phyloP scores from a whole-genome alignment of 805 yeast genomes.

The Metschnikowia proteae region DNA sequence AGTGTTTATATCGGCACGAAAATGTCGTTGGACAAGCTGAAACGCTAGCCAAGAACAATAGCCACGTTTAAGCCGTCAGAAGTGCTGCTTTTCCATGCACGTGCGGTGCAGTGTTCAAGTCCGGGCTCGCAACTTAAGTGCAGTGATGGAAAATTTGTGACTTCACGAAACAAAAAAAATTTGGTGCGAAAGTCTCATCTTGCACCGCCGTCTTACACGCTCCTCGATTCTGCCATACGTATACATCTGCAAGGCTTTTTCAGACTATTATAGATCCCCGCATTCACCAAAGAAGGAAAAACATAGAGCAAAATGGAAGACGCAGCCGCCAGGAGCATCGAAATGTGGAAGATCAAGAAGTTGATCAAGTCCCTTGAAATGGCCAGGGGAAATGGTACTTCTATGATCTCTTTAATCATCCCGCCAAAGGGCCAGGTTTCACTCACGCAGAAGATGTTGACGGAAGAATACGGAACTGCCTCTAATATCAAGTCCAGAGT shows the following conservation, averaged over 20 bases:
- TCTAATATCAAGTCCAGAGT: conserved; percentile 97
- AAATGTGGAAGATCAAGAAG: conserved; percentile 98
- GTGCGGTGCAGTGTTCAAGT: not conserved
- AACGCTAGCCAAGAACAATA: not conserved
- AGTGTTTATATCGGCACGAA: too few species aligned
- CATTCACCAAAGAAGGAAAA: not conserved
- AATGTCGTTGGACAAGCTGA: too few species aligned
- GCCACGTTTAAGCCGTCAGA: not conserved
- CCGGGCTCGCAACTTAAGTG: conserved; percentile 2
- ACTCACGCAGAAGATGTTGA: conserved; percentile 80
- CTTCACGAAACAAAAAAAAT: conserved; percentile 1
- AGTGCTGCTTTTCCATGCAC: not conserved
- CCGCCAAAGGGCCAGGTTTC: conserved; percentile 96
- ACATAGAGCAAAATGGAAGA: conserved; percentile 14
- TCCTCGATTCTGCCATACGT: not conserved
- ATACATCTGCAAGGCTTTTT: not conserved
- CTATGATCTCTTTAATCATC: conserved; percentile 94
- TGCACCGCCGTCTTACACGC: not conserved
- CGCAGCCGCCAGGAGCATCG: conserved; percentile 88
- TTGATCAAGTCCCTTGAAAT: conserved; percentile 78
- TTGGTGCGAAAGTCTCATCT: conserved; percentile 2
- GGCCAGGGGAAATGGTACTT: conserved; percentile 98
- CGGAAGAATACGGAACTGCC: conserved; percentile 99
- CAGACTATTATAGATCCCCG: not conserved
- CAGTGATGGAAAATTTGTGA: conserved; percentile 6